These are phyloP conservation scores for Mortierella antarctica DNA, from an alignment of 192 early-diverging fungal species.

Conservation along the genomic window DNA sequence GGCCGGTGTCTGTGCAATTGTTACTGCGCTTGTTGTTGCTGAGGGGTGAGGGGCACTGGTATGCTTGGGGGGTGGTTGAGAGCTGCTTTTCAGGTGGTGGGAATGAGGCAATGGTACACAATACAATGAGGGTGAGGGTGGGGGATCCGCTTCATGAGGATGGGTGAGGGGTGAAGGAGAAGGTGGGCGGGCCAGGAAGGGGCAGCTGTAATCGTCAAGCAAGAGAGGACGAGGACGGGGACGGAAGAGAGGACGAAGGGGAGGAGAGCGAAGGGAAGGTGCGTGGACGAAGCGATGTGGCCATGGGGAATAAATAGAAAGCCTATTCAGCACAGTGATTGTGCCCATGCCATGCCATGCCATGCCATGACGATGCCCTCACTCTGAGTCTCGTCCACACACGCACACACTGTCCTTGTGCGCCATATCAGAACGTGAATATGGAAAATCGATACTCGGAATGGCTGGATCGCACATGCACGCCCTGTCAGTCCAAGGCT, in stretches of 20 bases:
- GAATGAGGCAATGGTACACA: neutral
- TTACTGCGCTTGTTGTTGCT: neutral
- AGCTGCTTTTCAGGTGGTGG: conserved; percentile 1
- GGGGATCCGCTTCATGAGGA: neutral
- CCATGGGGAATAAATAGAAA: neutral
- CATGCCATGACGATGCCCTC: no score
- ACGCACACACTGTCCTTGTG: no score
- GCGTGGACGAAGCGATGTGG: neutral
- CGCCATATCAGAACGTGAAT: no score
- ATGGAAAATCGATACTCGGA: no score
- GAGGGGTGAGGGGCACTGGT: neutral
- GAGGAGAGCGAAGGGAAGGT: neutral
- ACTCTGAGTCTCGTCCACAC: no score
- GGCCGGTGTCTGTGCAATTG: neutral
- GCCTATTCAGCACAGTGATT: no score
- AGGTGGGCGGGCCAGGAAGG: neutral
- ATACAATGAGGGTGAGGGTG: neutral
- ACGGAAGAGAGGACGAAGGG: neutral
- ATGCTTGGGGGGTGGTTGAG: neutral
- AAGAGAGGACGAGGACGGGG: neutral
- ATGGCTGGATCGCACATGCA: no score
- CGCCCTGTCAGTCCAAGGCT: no score
- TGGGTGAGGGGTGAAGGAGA: neutral
- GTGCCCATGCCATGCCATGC: no score
- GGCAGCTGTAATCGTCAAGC: neutral